Evolutionary conservation across 306 rosid species (phyloP).

Genomic region (Rosa multiflora): DNA sequence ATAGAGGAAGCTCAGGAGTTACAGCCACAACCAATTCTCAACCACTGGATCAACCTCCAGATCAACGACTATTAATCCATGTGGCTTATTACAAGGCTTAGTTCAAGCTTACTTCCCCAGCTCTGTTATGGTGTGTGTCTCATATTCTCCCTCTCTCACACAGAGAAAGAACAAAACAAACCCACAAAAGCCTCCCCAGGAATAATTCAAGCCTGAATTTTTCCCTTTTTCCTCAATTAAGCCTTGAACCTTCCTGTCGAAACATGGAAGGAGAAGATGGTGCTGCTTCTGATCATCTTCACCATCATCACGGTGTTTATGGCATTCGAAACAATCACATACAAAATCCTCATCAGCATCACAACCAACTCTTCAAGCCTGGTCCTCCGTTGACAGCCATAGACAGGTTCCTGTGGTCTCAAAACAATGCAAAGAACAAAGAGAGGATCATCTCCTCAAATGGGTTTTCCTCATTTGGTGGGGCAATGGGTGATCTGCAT

Average conservation of each 20-base stretch:
- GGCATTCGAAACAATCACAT: neutral
- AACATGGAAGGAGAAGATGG: constrained; percentile 41
- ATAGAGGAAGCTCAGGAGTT: constrained; percentile 68
- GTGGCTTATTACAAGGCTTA: constrained; percentile 45
- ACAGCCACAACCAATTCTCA: constrained; percentile 33
- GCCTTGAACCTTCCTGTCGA: constrained; percentile 7
- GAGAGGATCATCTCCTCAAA: constrained; percentile 11
- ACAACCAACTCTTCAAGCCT: constrained; percentile 8
- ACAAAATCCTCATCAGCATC: neutral
- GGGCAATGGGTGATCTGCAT: constrained; percentile 24
- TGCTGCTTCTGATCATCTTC: constrained; percentile 8
- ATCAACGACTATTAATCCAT: constrained; percentile 41
- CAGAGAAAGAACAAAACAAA: constrained; percentile 3
- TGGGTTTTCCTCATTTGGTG: constrained; percentile 16
- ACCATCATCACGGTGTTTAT: constrained; percentile 10
- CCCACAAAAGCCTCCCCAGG: constrained; percentile 17
- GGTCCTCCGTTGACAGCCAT: constrained; percentile 68
- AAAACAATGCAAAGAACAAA: constrained; percentile 24
- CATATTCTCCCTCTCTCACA: neutral
- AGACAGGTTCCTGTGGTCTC: constrained; percentile 53
- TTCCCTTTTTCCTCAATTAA: constrained; percentile 10
- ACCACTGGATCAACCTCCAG: constrained; percentile 40
- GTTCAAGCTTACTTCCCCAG: constrained; percentile 38
- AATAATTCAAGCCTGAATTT: constrained; percentile 24
- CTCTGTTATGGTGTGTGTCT: constrained; percentile 5